phyloP scores from a whole-genome alignment of 176 grass and related monocot genomes.

The Oryza australiensis region DNA sequence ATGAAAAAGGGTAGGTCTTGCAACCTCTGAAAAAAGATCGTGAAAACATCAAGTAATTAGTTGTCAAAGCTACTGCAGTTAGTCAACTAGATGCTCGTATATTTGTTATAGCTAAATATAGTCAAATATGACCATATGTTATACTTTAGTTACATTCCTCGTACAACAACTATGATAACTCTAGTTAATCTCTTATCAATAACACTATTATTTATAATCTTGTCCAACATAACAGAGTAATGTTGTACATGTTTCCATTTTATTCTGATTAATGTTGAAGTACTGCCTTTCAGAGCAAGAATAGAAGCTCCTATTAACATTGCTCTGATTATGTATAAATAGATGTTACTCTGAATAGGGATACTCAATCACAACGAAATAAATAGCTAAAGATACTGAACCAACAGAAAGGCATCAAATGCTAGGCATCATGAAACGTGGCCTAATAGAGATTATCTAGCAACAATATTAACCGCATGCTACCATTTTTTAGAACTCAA shows the following conservation, averaged over 20 bases:
- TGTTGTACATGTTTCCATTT: not conserved
- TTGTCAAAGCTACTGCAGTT: not conserved
- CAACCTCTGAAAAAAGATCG: constrained; percentile 58
- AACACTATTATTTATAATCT: not conserved
- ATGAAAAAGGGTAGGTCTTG: constrained; percentile 92
- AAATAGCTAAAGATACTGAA: not conserved
- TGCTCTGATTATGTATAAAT: not conserved
- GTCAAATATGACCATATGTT: not conserved
- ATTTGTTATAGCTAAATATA: not conserved
- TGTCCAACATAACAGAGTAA: not conserved
- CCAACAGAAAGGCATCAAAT: not conserved
- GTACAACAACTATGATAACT: not conserved
- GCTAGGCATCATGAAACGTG: not conserved
- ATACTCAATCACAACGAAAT: not conserved
- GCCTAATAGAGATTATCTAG: not conserved
- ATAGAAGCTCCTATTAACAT: not conserved
- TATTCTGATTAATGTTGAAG: not conserved
- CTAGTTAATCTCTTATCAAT: not conserved
- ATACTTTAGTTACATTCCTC: not conserved
- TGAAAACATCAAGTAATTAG: not conserved
- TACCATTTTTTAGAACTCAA: not conserved
- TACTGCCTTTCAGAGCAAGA: not conserved
- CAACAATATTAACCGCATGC: not conserved
- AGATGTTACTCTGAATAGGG: not conserved
- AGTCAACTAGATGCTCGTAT: not conserved